Evolutionary conservation across 2,329 filamentous ascomycete species (phyloP), one percentile per base, ranked within the genome.

Genomic region (Neofusicoccum ribis): DNA sequence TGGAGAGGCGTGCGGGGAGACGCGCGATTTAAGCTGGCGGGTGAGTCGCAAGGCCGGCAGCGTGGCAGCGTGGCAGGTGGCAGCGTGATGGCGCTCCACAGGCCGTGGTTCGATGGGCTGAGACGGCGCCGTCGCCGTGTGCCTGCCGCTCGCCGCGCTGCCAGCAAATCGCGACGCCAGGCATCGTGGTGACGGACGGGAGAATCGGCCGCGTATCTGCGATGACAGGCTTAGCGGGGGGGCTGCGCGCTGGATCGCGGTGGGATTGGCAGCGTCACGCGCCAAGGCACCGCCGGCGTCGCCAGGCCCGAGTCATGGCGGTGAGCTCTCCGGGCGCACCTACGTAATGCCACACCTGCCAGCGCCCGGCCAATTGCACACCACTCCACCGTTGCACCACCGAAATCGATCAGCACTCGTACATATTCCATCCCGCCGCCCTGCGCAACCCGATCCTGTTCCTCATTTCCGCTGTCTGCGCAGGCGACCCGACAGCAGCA

Each of bases 301-400:
- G 23, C 23, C 9, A 14, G n/a, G 7, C 54, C 37, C 54, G 54
- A 58, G 54, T 58, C 54, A 58, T 23, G 54, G 54, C 54, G 54
- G 54, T 58, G 54, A 58, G 27, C 5, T 43, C 36, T n/a, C 52
- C 52, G 52, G 34, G 50, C 31, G 50, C 47, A 50, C 20, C 47
- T 58, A 58, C 54, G 54, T 58, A 58, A 58, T 58, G 34, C 23
- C 44, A 50, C 17, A 20, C 7, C 34, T 39, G 50, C 50, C 47
- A 5, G n/a, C 7, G 3, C 36, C 51, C 54, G 44, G 39, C 54
- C 54, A 58, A 58, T 58, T 58, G 54, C 54, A n/a, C 15, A 23
- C 23, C 39, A 44, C 54, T 17, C 39, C 54, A 44, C 54, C 39
- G 39, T 58, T 58, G 54, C 54, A 58, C 54, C 54, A 58, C 54